Base-by-base conservation (phyloP, 805 yeast species). In the Candida silvicultrix region DNA sequence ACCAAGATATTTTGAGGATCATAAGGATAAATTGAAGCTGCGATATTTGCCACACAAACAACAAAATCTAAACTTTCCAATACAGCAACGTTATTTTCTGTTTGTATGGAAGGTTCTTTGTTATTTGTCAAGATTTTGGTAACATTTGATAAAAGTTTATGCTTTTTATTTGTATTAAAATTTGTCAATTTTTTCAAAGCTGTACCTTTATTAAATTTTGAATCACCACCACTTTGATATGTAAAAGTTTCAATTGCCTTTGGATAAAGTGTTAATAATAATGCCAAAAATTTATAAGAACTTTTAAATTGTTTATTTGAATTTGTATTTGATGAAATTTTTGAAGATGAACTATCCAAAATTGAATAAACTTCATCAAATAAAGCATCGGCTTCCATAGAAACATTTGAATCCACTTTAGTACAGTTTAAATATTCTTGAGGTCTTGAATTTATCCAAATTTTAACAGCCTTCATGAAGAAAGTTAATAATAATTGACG, bases 371-470 rank as follows among this genome's bases (percentile, higher is more conserved):
- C 40, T n/a, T 57, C 53, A 32, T 71, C 76, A 51, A 70, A 70
- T n/a, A 71, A 46, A 0, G 53, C 34, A 20, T 67, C 72, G 6
- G 65, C 64, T 41, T 61, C 63, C 23, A 53, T 41, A 3, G 53
- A 36, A 5, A 60, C 52, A 32, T 49, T 49, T 2, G 61, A 49
- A 3, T 52, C 60, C 2, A 47, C 45, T 40, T 51, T 53, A 4
- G 59, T 42, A 21, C 53, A 52, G 22, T 57, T 59, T 16, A 69
- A 43, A 48, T 66, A 78, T 43, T 78, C 80, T 5, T 52, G 45
- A 0, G 82, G 75, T 50, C 78, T 66, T 12, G 78, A 66, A 45
- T 71, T 55, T 2, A 75, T 65, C 85, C 85, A 81, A 37, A 66
- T 61, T 47, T 66, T 63, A 8, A 78, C 51, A 3, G 77, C 60